A percentile compares a stretch with the other conserved stretches of the same genome.
Evolutionary conservation across 345 rosid species (phyloP).

Genomic region (Syzygium oleosum): DNA sequence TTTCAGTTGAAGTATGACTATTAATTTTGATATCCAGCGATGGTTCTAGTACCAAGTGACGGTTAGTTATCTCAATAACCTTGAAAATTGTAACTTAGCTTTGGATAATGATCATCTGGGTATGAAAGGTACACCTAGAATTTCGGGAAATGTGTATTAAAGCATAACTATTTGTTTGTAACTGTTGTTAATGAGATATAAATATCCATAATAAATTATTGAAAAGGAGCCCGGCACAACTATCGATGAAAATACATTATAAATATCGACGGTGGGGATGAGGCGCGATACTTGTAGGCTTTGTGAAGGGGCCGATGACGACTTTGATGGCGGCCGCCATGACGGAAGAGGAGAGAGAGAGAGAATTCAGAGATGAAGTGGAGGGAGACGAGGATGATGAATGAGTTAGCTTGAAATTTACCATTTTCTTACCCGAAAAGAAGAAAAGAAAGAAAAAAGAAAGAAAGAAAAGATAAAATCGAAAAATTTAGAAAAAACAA

Average conservation of each 20-base stretch:
- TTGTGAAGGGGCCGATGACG: background rate
- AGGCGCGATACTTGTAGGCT: background rate
- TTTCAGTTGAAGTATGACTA: background rate
- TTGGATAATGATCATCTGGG: background rate
- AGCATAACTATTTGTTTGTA: background rate
- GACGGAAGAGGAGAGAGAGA: background rate
- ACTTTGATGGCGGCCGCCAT: background rate
- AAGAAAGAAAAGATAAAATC: background rate
- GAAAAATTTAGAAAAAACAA: background rate
- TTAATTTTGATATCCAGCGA: background rate
- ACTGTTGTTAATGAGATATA: background rate
- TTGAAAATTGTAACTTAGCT: background rate
- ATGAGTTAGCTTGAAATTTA: background rate
- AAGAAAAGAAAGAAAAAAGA: background rate
- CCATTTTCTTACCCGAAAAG: background rate
- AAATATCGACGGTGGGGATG: background rate
- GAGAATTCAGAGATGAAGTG: background rate
- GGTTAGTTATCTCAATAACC: background rate
- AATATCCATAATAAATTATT: background rate
- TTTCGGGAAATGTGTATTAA: background rate
- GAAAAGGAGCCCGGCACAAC: background rate
- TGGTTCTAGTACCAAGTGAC: background rate
- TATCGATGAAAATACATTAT: background rate
- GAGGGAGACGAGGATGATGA: background rate
- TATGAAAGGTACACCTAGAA: background rate